phyloP scores from a whole-genome alignment of 768 basidiomycete species.

The Auriscalpium microsporum region DNA sequence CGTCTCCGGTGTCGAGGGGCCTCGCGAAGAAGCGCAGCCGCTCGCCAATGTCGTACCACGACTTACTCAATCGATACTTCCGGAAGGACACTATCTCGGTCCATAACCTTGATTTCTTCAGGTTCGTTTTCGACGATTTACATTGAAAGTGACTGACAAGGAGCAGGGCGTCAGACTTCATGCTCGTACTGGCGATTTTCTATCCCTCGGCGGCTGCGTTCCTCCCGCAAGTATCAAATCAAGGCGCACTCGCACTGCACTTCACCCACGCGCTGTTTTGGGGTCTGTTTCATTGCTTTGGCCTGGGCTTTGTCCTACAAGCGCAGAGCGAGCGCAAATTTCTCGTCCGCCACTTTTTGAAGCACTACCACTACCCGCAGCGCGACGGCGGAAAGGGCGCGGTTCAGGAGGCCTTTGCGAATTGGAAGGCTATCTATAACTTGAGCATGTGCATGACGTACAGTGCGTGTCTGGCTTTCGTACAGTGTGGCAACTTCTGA shows the following conservation, averaged over 20 bases:
- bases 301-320: constrained; percentile 73
- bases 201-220: constrained; percentile 58
- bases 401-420: constrained; percentile 86
- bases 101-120: constrained; percentile 73
- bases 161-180: constrained; percentile 72
- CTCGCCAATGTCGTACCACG: constrained; percentile 60
- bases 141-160: neutral
- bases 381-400: constrained; percentile 66
- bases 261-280: constrained; percentile 79
- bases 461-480: constrained; percentile 37
- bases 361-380: constrained; percentile 84
- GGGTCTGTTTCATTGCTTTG: constrained; percentile 83
- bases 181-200: constrained; percentile 63
- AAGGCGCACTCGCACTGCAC: constrained; percentile 52
- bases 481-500: neutral
- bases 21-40: constrained; percentile 11
- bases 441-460: constrained; percentile 93
- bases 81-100: constrained; percentile 77
- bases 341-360: constrained; percentile 87
- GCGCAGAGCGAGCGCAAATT: constrained; percentile 84
- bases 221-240: constrained; percentile 47
- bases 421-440: constrained; percentile 94
- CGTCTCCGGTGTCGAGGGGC: neutral
- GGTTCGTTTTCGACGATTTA: constrained; percentile 38
- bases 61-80: constrained; percentile 86